Percentiles rank a stretch among this genome's conserved stretches.
Conservation (phyloP, 202 grass and related monocot genomes). For the Zoysia matrella region DNA sequence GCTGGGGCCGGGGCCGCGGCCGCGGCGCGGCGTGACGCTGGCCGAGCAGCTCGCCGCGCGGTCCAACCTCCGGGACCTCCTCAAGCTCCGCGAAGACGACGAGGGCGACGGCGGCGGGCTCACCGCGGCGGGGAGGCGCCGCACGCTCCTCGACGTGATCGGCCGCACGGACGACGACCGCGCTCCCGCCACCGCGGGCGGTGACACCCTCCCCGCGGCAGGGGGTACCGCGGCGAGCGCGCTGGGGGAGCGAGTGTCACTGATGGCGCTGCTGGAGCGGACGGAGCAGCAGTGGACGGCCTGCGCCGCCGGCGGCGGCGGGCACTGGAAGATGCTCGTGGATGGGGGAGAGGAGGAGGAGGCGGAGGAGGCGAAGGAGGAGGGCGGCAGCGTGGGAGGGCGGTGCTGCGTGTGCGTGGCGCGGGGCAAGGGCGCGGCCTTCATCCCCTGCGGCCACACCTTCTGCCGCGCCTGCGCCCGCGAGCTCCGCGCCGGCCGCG, state of each 20-base stretch:
- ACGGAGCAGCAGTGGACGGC: constrained; percentile 59
- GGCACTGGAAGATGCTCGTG: constrained; percentile 36
- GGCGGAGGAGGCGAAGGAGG: neutral
- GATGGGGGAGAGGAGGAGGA: neutral
- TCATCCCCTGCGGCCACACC: constrained; percentile 97
- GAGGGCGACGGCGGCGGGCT: neutral
- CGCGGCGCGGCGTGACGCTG: constrained; percentile 64
- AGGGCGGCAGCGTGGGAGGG: constrained; percentile 15
- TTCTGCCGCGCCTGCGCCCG: constrained; percentile 50
- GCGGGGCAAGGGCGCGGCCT: constrained; percentile 78
- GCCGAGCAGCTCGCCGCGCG: constrained; percentile 67
- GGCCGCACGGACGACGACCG: constrained; percentile 32
- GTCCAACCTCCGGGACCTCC: constrained; percentile 77
- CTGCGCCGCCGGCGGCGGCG: neutral
- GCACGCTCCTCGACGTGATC: constrained; percentile 61
- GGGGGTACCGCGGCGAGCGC: constrained; percentile 21
- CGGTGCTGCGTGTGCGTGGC: constrained; percentile 91
- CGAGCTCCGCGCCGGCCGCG: too few species aligned
- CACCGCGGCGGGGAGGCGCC: constrained; percentile 15
- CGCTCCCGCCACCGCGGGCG: neutral
- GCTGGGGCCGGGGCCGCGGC: neutral
- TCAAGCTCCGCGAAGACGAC: constrained; percentile 60
- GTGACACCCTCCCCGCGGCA: neutral
- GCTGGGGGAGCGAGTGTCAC: constrained; percentile 53
- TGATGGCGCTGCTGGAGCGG: constrained; percentile 87